Base-by-base conservation (phyloP, 75 land plant genomes). In the Adiantum capillusveneris region DNA sequence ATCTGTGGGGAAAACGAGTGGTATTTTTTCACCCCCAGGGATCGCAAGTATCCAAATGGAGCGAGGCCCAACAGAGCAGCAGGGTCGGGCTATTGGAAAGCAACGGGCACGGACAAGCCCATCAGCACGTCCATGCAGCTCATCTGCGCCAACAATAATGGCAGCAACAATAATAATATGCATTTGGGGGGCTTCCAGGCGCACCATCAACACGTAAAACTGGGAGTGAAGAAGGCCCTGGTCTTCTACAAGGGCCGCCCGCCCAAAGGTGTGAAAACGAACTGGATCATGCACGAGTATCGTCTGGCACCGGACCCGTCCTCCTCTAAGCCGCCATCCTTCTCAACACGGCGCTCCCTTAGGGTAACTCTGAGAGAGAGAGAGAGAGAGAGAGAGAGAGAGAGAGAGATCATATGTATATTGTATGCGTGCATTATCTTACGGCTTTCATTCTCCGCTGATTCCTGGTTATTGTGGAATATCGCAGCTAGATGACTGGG, bases 241-340 rank as follows among this genome's bases (percentile, higher is more conserved):
- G 79, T 76, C 22, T 76, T 76, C 58, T 76, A 76, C 66, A 76
- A 61, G 39, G 79, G 79, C 20, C 67, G 60, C 25, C 60, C 66
- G 0, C 66, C 71, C 66, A 57, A 58, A 14, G 79, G 66, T 2
- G 42, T 62, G 27, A 76, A 73, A 60, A 76, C 79, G 13, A 67
- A 76, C 29, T 76, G 79, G 79, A 58, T 76, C 26, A 72, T 76
- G 79, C 77, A 76, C 39, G 79, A 76, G 58, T 76, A 72, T 25
- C 69, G 79, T 1, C 28, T 76, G 6, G 29, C 55, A 13, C 14
- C 16, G 6, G 55, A 53, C 25, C 55, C 55, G 1, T 22, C 28
- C 6, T 26, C 55, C 21, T 17, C 49, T 6, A 20, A 46, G 21
- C 21, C 21, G 5, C 49, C 55, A 2, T 24, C 55, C 28, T 53